Percentiles rank a stretch among this genome's conserved stretches.
phyloP scores from a whole-genome alignment of 805 yeast species.

The Starmera amethionina region DNA sequence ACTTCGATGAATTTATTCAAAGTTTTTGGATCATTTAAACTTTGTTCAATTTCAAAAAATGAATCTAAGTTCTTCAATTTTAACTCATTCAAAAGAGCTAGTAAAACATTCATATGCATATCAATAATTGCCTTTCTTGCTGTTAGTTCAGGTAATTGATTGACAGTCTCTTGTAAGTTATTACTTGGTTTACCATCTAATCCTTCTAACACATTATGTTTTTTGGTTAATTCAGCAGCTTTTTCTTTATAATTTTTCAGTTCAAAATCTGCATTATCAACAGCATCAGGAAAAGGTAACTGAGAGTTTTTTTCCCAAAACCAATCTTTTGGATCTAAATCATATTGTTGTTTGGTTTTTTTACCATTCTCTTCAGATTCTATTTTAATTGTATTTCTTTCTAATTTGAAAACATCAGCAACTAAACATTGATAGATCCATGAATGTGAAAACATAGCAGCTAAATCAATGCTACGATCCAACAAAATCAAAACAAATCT shows the following conservation, averaged over 20 bases:
- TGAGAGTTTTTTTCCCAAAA: slow-evolving; percentile 84
- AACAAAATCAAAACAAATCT: slow-evolving; percentile 72
- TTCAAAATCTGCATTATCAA: slow-evolving; percentile 87
- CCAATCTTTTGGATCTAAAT: slow-evolving; percentile 86
- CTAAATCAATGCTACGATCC: slow-evolving; percentile 84
- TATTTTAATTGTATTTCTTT: slow-evolving; percentile 73
- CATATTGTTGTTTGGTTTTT: slow-evolving; percentile 51
- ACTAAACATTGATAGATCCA: slow-evolving; percentile 98
- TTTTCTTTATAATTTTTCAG: slow-evolving; percentile 74
- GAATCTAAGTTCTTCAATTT: slow-evolving; percentile 84
- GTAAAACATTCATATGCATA: slow-evolving; percentile 93
- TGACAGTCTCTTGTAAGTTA: slow-evolving; percentile 73
- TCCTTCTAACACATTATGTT: slow-evolving; percentile 30
- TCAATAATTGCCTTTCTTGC: slow-evolving; percentile 82
- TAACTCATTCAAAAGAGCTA: slow-evolving; percentile 70
- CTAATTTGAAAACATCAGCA: slow-evolving; percentile 78
- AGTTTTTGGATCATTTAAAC: slow-evolving; percentile 45
- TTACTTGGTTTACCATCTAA: slow-evolving; percentile 51
- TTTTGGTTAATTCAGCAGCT: slow-evolving; percentile 72
- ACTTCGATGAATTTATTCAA: slow-evolving; percentile 51
- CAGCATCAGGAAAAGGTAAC: slow-evolving; percentile 97
- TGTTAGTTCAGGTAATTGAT: slow-evolving; percentile 85
- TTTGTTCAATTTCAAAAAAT: slow-evolving; percentile 91
- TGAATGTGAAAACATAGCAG: slow-evolving; percentile 92
- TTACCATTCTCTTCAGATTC: slow-evolving; percentile 28